Percentiles rank a stretch among this genome's conserved stretches.
phyloP scores from a whole-genome alignment of 2,329 filamentous ascomycete species.

The Aspergillus neotritici region DNA sequence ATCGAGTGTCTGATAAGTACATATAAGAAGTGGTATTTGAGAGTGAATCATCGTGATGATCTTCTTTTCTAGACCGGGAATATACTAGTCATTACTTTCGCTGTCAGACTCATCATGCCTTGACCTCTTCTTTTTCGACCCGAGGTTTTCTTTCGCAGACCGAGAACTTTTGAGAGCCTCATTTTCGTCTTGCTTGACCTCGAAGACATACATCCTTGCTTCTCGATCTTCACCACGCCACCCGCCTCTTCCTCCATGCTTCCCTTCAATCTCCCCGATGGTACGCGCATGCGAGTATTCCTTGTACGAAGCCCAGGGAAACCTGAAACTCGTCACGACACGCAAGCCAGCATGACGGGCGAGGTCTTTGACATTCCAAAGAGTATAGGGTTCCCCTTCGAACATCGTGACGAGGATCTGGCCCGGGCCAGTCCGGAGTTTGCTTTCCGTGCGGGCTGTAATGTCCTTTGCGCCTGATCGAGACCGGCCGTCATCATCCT shows the following conservation, averaged over 20 bases:
- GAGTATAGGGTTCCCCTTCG: slow-evolving; percentile 86
- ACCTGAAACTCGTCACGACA: slow-evolving; percentile 44
- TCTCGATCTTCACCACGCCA: slow-evolving; percentile 46
- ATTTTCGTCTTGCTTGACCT: slow-evolving; percentile 34
- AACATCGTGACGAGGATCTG: slow-evolving; percentile 80
- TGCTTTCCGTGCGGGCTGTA: slow-evolving; percentile 7
- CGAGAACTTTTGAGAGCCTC: not conserved
- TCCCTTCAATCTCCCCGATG: slow-evolving; percentile 40
- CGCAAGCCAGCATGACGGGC: slow-evolving; percentile 60
- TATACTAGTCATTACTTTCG: slow-evolving; percentile 25
- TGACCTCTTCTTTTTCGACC: slow-evolving; percentile 31
- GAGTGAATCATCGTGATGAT: not conserved
- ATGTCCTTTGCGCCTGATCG: not conserved
- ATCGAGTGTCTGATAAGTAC: not conserved
- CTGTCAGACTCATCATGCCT: slow-evolving; percentile 31
- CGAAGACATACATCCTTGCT: slow-evolving; percentile 44
- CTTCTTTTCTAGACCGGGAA: not conserved
- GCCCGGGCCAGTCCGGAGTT: slow-evolving; percentile 30
- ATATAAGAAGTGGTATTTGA: not conserved
- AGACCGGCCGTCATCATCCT: slow-evolving; percentile 13
- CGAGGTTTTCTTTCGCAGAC: slow-evolving; percentile 9
- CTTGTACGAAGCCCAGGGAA: slow-evolving; percentile 44
- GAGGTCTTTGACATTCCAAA: slow-evolving; percentile 91
- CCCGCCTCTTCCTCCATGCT: slow-evolving; percentile 35
- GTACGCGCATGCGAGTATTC: slow-evolving; percentile 46